A percentile compares a stretch with the other conserved stretches of the same genome.
phyloP scores from a whole-genome alignment of 768 basidiomycete genomes.

The Leccinum sublutescens region DNA sequence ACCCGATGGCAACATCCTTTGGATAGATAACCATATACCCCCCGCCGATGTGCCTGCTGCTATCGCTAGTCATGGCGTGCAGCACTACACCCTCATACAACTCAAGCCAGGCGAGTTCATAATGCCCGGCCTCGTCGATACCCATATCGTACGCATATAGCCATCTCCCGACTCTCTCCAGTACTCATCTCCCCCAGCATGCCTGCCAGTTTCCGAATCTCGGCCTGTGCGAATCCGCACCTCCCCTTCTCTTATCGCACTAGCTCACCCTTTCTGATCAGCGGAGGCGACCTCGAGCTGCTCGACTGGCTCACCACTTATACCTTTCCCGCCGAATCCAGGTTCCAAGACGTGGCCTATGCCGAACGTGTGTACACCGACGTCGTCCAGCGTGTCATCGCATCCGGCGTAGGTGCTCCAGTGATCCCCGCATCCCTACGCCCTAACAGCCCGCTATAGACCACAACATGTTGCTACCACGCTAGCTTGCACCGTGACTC shows the following conservation, averaged over 20 bases:
- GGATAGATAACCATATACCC: conserved; percentile 63
- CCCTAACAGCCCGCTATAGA: conserved; percentile 39
- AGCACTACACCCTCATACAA: conserved; percentile 31
- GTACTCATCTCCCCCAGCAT: conserved; percentile 24
- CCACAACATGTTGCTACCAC: conserved; percentile 93
- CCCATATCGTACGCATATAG: conserved; percentile 68
- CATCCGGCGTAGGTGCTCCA: conserved; percentile 62
- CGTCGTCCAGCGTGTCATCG: conserved; percentile 69
- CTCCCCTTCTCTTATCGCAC: background rate
- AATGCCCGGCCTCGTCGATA: conserved; percentile 89
- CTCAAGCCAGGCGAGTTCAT: conserved; percentile 62
- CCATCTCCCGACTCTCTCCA: background rate
- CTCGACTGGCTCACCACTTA: conserved; percentile 83
- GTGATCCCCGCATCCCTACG: background rate
- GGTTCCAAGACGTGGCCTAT: conserved; percentile 67
- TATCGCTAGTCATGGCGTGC: conserved; percentile 50
- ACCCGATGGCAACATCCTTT: conserved; percentile 57
- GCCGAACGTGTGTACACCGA: conserved; percentile 66
- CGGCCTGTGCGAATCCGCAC: conserved; percentile 29
- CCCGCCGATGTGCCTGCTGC: conserved; percentile 46
- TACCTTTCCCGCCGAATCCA: conserved; percentile 87
- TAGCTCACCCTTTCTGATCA: conserved; percentile 28
- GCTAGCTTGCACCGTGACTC: conserved; percentile 78
- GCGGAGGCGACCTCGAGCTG: conserved; percentile 83
- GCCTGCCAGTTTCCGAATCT: conserved; percentile 44